Conservation (phyloP, 768 basidiomycete species). For the Russula dissimulans region DNA sequence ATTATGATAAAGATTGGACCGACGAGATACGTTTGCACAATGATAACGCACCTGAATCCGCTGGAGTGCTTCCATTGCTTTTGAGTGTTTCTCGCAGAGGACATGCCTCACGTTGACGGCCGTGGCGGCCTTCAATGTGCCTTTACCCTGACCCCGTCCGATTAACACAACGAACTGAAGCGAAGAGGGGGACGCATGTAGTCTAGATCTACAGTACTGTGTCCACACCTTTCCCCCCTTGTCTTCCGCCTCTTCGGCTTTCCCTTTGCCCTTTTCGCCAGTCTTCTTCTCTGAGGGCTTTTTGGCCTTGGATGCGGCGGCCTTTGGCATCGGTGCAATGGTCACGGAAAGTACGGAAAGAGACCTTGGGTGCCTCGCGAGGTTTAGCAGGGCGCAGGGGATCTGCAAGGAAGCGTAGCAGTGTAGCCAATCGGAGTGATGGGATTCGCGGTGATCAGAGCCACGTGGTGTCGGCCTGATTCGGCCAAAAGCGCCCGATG, state of each 20-base stretch:
- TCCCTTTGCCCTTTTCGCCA: conserved; percentile 23
- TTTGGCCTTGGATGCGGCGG: conserved; percentile 25
- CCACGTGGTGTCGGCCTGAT: not conserved
- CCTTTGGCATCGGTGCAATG: not conserved
- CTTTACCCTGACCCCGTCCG: conserved; percentile 36
- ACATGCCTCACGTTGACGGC: conserved; percentile 83
- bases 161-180: not conserved
- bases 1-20: not conserved
- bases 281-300: conserved; percentile 37
- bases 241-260: conserved; percentile 1
- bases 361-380: no score
- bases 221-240: conserved; percentile 7
- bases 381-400: no score
- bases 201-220: not conserved
- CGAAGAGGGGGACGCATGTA: not conserved
- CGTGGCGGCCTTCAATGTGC: conserved; percentile 64
- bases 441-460: conserved; percentile 2
- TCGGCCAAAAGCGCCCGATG: no score
- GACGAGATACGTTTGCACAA: not conserved
- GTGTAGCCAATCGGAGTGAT: conserved; percentile 6
- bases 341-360: not conserved
- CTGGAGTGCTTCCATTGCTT: conserved; percentile 64
- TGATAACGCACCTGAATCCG: conserved; percentile 56
- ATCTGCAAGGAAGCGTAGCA: not conserved
- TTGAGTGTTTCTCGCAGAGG: conserved; percentile 81